Evolutionary conservation across 257 asterid genomes (phyloP).

Genomic region (Nicotiana tabacum): DNA sequence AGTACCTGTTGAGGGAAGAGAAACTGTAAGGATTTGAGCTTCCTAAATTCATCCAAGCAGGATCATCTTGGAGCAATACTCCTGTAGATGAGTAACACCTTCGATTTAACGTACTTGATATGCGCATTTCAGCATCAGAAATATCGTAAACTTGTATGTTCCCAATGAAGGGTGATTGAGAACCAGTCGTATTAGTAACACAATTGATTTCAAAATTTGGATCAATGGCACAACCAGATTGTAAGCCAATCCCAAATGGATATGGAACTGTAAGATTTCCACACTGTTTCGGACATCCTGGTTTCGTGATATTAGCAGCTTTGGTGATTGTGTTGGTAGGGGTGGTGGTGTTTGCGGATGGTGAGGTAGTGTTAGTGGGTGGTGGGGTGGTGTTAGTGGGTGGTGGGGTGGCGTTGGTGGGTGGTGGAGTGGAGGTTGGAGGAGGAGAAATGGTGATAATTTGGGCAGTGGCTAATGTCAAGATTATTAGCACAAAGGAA

Average conservation of each 20-base stretch:
- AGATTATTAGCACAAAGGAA: constrained; percentile 13
- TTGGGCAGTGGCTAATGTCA: constrained; percentile 21
- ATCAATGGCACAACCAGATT: constrained; percentile 33
- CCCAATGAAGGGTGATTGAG: constrained; percentile 38
- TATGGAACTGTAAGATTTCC: constrained; percentile 40
- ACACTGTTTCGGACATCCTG: constrained; percentile 31
- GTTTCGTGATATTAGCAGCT: constrained; percentile 28
- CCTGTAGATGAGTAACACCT: constrained; percentile 43
- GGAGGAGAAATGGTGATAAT: background rate
- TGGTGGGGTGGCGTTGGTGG: constrained; percentile 9
- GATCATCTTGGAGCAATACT: background rate
- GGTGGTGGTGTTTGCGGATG: background rate
- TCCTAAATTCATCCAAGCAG: constrained; percentile 26
- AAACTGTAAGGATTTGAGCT: constrained; percentile 38
- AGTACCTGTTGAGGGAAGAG: constrained; percentile 38
- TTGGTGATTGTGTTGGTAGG: constrained; percentile 13
- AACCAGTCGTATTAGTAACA: constrained; percentile 28
- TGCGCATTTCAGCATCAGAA: constrained; percentile 47
- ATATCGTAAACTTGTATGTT: constrained; percentile 29
- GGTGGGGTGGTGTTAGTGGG: constrained; percentile 17
- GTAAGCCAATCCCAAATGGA: constrained; percentile 36
- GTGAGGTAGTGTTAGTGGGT: background rate
- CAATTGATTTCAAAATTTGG: constrained; percentile 37
- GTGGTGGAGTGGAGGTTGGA: background rate
- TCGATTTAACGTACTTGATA: constrained; percentile 36